Evolutionary conservation across 495 filamentous ascomycete genomes (phyloP), one percentile per base, ranked within the genome.

Genomic region (Xylaria longipes): DNA sequence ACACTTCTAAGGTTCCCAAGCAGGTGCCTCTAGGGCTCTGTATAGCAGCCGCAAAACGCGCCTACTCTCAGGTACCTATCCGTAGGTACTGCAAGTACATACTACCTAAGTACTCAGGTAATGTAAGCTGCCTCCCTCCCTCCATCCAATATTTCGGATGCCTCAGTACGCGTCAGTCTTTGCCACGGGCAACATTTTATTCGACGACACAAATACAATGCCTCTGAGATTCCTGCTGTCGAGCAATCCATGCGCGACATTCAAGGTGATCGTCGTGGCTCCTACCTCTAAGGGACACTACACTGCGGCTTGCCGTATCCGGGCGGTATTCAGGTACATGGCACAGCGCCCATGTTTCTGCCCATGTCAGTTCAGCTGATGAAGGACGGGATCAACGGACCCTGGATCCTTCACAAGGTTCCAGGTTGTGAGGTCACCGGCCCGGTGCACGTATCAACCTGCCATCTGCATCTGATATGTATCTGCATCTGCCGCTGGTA

Each of bases 161-260:
- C 65, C 65, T 67, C 65, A 65, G 62, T 65, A 65, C 62, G 41
- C 62, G 62, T 65, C 62, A 65, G 37, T 45, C 41, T 46, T 46
- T n/a, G 39, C 62, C 62, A 65, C 62, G 7, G 43, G 22, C 1
- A 37, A 22, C 37, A 60, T 22, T 5, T 12, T 15, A 22, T n/a
- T n/a, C 31, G 1, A 39, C 57, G 8, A 35, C 31, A 56, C 52
- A 22, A 56, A 17, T 31, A 12, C 11, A 56, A 56, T 31, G 52
- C 12, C 52, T 56, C 27, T 56, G 20, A n/a, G 20, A 48, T 6
- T 48, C 20, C 20, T 48, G 45, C 20, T n/a, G 6, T 25, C 5
- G 50, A 54, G 29, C 57, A 22, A 29, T 41, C 37, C n/a, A 63
- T 63, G 37, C 60, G 60, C 35, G 60, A 29, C 60, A 43, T 63